phyloP scores from a whole-genome alignment of 2,329 filamentous ascomycete species.

The Endocalyx cinctus region DNA sequence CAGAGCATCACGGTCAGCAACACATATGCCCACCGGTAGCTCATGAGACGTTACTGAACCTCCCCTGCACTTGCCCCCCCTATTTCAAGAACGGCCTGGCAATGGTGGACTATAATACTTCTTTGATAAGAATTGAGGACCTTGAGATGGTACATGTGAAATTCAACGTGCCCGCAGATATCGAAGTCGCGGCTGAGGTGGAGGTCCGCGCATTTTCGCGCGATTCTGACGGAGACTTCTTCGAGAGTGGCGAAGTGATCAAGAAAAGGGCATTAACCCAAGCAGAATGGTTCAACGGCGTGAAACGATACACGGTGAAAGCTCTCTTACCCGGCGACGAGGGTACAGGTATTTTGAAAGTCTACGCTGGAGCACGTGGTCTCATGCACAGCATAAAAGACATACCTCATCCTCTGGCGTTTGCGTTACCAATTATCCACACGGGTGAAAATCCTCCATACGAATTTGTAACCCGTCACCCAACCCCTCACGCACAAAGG shows the following conservation, averaged over 20 bases:
- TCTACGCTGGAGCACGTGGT: constrained; percentile 91
- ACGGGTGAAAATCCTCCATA: constrained; percentile 90
- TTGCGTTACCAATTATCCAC: constrained; percentile 86
- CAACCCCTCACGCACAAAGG: constrained; percentile 93
- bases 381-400: constrained; percentile 97
- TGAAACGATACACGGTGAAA: constrained; percentile 91
- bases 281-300: constrained; percentile 81
- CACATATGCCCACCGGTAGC: constrained; percentile 87
- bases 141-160: constrained; percentile 90
- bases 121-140: constrained; percentile 77
- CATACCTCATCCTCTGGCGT: constrained; percentile 86
- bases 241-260: constrained; percentile 84
- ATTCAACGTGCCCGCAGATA: constrained; percentile 79
- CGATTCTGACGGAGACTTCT: constrained; percentile 85
- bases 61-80: constrained; percentile 80
- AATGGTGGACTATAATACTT: constrained; percentile 88
- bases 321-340: constrained; percentile 88
- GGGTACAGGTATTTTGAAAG: constrained; percentile 78
- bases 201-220: constrained; percentile 76
- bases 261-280: constrained; percentile 86
- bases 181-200: constrained; percentile 89
- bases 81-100: constrained; percentile 81
- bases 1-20: constrained; percentile 81
- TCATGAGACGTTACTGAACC: constrained; percentile 77
- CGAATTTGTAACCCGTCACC: constrained; percentile 87